Evolutionary conservation across 495 filamentous ascomycete genomes (phyloP).

Genomic region (Apodospora peruviana): DNA sequence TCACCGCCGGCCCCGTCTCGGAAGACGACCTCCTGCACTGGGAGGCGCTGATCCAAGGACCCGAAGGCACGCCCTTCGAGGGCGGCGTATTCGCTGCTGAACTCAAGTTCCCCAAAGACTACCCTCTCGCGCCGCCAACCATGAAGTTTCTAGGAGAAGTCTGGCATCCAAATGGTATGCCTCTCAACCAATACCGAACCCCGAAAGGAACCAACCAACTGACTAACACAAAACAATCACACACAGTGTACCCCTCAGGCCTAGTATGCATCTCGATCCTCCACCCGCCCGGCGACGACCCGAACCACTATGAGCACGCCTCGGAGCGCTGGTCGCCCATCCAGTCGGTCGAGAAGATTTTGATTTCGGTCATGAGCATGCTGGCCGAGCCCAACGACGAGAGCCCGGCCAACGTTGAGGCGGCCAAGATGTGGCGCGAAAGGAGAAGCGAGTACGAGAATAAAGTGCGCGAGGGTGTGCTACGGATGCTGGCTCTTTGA

Average conservation of each 20-base stretch:
- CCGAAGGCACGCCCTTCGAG: conserved; percentile 93
- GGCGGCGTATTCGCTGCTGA: conserved; percentile 90
- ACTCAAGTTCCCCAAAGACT: conserved; percentile 92
- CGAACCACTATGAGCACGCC: conserved; percentile 97
- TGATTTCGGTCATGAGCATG: conserved; percentile 98
- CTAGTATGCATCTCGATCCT: conserved; percentile 97
- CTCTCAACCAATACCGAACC: neutral
- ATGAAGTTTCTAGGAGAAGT: conserved; percentile 93
- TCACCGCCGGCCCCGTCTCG: conserved; percentile 86
- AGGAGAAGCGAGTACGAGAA: conserved; percentile 76
- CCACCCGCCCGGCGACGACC: conserved; percentile 96
- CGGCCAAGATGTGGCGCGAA: conserved; percentile 98
- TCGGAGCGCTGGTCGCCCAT: conserved; percentile 95
- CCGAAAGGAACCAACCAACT: neutral
- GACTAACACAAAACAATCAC: neutral
- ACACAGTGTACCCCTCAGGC: conserved; percentile 81
- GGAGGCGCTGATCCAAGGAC: conserved; percentile 95
- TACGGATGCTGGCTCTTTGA: conserved; percentile 49
- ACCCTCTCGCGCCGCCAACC: conserved; percentile 84
- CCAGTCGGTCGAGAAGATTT: conserved; percentile 95
- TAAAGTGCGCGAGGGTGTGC: conserved; percentile 72
- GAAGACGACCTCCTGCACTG: conserved; percentile 96
- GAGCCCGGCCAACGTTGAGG: conserved; percentile 96
- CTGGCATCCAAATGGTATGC: conserved; percentile 92
- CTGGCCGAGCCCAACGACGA: conserved; percentile 98